phyloP scores from a whole-genome alignment of 2,329 filamentous ascomycete species.

The Sphaerulina musiva region DNA sequence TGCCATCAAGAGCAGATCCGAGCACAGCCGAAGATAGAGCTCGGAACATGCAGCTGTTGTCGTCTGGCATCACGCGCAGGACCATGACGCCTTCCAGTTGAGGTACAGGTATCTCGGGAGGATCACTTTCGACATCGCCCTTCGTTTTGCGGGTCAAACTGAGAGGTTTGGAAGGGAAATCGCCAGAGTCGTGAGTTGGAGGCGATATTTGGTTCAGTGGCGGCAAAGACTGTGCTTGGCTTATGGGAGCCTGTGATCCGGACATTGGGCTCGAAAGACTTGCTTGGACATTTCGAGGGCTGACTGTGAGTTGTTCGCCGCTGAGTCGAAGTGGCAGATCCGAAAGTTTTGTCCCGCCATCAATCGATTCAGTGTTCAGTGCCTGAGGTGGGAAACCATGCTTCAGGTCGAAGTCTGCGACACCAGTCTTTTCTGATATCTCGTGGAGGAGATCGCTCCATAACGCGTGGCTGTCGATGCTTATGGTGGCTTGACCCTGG shows the following conservation, averaged over 20 bases:
- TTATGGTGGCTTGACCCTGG: constrained; percentile 62
- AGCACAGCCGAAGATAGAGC: constrained; percentile 78
- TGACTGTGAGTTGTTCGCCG: constrained; percentile 63
- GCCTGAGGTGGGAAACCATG: constrained; percentile 74
- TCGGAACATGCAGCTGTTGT: constrained; percentile 91
- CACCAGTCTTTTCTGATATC: constrained; percentile 58
- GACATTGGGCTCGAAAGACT: constrained; percentile 31
- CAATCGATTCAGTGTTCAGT: constrained; percentile 54
- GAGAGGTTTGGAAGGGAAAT: constrained; percentile 30
- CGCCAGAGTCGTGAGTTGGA: constrained; percentile 24
- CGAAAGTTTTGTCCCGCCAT: constrained; percentile 45
- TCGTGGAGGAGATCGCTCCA: constrained; percentile 55
- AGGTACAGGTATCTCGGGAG: constrained; percentile 55
- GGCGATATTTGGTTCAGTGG: constrained; percentile 19
- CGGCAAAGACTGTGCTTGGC: constrained; percentile 25
- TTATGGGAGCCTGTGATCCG: constrained; percentile 19
- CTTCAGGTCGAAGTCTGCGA: constrained; percentile 67
- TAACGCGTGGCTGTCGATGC: constrained; percentile 61
- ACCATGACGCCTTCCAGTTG: constrained; percentile 55
- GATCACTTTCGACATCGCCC: constrained; percentile 47
- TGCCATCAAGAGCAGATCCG: constrained; percentile 54
- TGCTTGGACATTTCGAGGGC: constrained; percentile 39
- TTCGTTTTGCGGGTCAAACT: constrained; percentile 41
- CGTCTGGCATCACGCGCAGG: constrained; percentile 90
- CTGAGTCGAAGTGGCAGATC: constrained; percentile 57